These are phyloP conservation scores for Collybia sordida DNA, from an alignment of 768 basidiomycete genomes.

Conservation along the genomic window DNA sequence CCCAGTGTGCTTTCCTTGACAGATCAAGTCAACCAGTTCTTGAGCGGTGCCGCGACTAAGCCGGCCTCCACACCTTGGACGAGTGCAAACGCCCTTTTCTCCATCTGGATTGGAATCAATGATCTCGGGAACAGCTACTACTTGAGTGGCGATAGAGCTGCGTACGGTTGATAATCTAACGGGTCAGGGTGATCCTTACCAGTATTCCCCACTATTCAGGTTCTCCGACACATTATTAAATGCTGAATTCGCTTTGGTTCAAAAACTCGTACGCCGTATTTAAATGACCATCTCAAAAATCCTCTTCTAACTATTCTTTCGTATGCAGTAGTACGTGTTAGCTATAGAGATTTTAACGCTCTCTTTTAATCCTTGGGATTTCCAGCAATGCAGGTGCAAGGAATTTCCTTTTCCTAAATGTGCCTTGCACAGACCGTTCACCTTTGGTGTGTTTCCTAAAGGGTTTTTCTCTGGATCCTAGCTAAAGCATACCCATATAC, in stretches of 20 bases:
- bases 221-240: slow-evolving; percentile 50
- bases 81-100: slow-evolving; percentile 56
- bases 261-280: slow-evolving; percentile 45
- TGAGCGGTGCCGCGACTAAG: slow-evolving; percentile 42
- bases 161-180: slow-evolving; percentile 32
- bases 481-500: neutral
- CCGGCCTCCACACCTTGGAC: slow-evolving; percentile 57
- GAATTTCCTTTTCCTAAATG: slow-evolving; percentile 49
- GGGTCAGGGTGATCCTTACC: neutral
- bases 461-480: neutral
- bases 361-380: no score
- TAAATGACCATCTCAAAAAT: no score
- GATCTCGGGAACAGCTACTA: slow-evolving; percentile 62
- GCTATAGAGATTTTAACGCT: no score
- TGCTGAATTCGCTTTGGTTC: slow-evolving; percentile 48
- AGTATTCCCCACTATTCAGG: slow-evolving; percentile 16
- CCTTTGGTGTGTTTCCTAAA: slow-evolving; percentile 30
- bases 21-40: slow-evolving; percentile 64
- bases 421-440: slow-evolving; percentile 39
- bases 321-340: slow-evolving; percentile 26
- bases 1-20: slow-evolving; percentile 53
- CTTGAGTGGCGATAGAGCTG: slow-evolving; percentile 41
- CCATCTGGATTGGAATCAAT: slow-evolving; percentile 71
- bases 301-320: no score
- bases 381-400: slow-evolving; percentile 52